These are phyloP conservation scores for Aspergillus egyptiacus DNA, from an alignment of 495 filamentous ascomycete species.

Conservation along the genomic window DNA sequence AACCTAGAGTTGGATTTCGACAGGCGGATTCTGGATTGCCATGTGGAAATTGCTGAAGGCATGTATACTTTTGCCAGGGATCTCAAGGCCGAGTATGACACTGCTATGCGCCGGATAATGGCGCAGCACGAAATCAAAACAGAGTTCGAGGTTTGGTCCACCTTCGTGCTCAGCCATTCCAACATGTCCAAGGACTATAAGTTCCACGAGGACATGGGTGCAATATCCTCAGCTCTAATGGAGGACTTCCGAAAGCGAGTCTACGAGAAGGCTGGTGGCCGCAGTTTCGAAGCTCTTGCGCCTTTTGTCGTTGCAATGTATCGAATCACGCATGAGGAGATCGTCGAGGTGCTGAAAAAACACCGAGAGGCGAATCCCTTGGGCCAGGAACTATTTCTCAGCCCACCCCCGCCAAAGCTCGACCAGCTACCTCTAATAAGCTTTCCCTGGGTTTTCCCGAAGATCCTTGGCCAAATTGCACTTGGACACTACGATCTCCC, in stretches of 20 bases:
- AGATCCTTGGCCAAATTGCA: constrained; percentile 69
- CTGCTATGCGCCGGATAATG: constrained; percentile 70
- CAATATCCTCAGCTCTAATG: constrained; percentile 55
- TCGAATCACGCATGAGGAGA: constrained; percentile 66
- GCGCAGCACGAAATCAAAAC: constrained; percentile 77
- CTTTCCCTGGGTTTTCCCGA: constrained; percentile 86
- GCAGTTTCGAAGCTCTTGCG: constrained; percentile 50
- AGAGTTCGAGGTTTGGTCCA: constrained; percentile 88
- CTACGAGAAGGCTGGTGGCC: constrained; percentile 56
- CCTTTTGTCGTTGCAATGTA: constrained; percentile 87
- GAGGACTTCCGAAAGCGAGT: constrained; percentile 61
- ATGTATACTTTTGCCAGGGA: constrained; percentile 52
- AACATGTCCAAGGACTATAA: constrained; percentile 69
- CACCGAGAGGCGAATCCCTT: constrained; percentile 22
- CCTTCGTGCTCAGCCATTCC: constrained; percentile 71
- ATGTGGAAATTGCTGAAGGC: constrained; percentile 48
- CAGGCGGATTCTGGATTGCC: constrained; percentile 58
- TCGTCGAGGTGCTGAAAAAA: constrained; percentile 46
- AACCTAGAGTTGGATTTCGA: constrained; percentile 69
- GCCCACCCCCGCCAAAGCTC: constrained; percentile 24
- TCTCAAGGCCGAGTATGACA: constrained; percentile 75
- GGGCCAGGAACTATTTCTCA: constrained; percentile 25
- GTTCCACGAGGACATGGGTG: constrained; percentile 73
- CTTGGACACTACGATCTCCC: constrained; percentile 25
- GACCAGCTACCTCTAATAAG: constrained; percentile 71